Base-by-base conservation (phyloP, 306 rosid genomes). In the Corylus heterophylla region DNA sequence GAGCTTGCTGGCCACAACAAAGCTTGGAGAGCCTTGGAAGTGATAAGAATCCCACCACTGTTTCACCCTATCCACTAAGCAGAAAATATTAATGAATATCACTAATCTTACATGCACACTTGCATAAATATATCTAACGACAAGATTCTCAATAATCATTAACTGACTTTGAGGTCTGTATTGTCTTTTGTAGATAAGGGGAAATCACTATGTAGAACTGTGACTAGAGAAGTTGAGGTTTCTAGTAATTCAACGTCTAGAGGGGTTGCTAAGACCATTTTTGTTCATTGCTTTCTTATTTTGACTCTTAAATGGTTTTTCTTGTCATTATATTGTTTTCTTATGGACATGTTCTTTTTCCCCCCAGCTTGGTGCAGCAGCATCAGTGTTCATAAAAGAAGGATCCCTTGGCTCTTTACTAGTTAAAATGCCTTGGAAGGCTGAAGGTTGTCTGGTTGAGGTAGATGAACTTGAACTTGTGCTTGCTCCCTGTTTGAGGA, bases 341-440 rank as follows among this genome's bases (percentile, higher is more conserved):
- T 79, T 80, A 1, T 79, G 77, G 75, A 63, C 7, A n/a, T 45
- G 74, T 76, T 79, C 66, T 56, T 35, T 45, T 51, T 31, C 69
- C 76, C 73, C 25, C 67, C 87, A 88, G 98, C 68, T 91, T 59
- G 86, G 92, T 54, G 81, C 84, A 76, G 86, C 84, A 47, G 81
- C 93, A 69, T 85, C 91, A 0, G 12, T 95, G 45, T 68, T 54
- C 37, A 75, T 92, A 61, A 95, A 92, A 87, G 98, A 95, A 87
- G 98, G 98, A 49, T 95, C 98, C 49, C 86, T 95, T 85, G 94
- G 98, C 59, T 81, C 88, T 56, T 81, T 95, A 35, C 78, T 89
- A 79, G 85, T 92, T 82, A 83, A 85, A 87, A 87, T 95, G 97
- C 97, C 98, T 61, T 95, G 98, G 98, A 91, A 88, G 74, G 91